Conservation (phyloP, 2,329 filamentous ascomycete genomes). For the Xylariaceae sp. region DNA sequence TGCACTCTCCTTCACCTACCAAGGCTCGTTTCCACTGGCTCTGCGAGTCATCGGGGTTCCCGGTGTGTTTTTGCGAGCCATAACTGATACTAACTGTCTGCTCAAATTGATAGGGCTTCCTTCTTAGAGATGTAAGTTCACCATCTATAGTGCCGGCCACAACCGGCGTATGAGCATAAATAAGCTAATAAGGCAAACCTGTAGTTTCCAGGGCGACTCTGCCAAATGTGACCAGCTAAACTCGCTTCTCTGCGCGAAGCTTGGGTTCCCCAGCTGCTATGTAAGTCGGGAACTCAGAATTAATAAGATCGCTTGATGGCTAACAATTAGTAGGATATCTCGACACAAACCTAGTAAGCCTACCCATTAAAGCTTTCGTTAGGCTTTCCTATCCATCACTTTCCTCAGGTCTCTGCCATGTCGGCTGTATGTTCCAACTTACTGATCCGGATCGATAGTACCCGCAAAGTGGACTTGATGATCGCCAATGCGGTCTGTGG, state of each 20-base stretch:
- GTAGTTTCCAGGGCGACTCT: constrained; percentile 38
- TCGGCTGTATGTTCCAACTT: background rate
- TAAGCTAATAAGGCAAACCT: constrained; percentile 27
- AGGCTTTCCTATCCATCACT: background rate
- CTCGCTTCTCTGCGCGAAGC: constrained; percentile 49
- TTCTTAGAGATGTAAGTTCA: constrained; percentile 6
- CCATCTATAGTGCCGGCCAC: background rate
- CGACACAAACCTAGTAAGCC: constrained; percentile 50
- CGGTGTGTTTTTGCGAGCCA: too few species aligned
- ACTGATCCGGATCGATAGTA: constrained; percentile 27
- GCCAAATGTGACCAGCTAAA: constrained; percentile 51
- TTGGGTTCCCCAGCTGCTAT: constrained; percentile 49
- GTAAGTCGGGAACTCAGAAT: constrained; percentile 5
- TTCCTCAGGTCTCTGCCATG: too few species aligned
- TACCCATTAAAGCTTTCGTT: background rate
- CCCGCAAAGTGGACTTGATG: constrained; percentile 74
- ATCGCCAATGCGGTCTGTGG: constrained; percentile 76
- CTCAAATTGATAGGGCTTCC: background rate
- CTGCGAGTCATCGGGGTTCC: too few species aligned
- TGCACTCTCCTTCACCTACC: background rate
- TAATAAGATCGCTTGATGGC: constrained; percentile 12
- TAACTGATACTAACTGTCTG: too few species aligned
- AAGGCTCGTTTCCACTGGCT: background rate
- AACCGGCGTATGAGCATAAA: background rate
- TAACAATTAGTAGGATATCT: constrained; percentile 36